These are phyloP conservation scores for Phalaenopsis aphrodite DNA, from an alignment of 106 monocot genomes.

Conservation along the genomic window DNA sequence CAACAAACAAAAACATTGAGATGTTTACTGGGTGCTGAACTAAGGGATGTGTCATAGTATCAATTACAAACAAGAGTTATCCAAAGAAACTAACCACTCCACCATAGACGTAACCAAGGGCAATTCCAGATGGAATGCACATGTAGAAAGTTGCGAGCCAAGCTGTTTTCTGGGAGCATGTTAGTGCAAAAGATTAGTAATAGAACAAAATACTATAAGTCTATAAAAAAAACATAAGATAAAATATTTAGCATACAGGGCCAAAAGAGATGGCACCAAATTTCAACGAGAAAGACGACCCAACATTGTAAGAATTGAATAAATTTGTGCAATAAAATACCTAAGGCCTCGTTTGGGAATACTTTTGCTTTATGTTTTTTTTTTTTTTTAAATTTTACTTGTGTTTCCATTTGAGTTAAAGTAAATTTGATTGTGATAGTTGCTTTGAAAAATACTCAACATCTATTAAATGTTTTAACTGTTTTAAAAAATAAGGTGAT, in stretches of 20 bases:
- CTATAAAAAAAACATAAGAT: background rate
- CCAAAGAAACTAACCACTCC: constrained; percentile 60
- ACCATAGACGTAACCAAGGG: constrained; percentile 94
- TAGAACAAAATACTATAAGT: background rate
- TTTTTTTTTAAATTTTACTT: too few relatives aligned
- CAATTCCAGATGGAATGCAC: constrained; percentile 96
- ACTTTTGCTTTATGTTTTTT: too few relatives aligned
- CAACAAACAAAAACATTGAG: background rate
- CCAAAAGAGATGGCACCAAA: background rate
- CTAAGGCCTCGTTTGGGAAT: too few relatives aligned
- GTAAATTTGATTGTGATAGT: too few relatives aligned
- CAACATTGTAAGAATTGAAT: background rate
- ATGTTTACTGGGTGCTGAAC: background rate
- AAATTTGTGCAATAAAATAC: background rate
- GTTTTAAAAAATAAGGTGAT: too few relatives aligned
- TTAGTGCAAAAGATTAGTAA: background rate
- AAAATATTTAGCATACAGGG: background rate
- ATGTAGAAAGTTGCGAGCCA: constrained; percentile 96
- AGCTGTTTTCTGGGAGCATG: constrained; percentile 71
- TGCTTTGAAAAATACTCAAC: too few relatives aligned
- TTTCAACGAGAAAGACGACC: background rate
- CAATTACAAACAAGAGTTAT: background rate
- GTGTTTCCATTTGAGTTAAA: too few relatives aligned
- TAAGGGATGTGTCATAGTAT: background rate
- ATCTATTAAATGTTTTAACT: too few relatives aligned